Base-by-base conservation (phyloP, 768 basidiomycete species). In the Coprinopsis strossmayeri region DNA sequence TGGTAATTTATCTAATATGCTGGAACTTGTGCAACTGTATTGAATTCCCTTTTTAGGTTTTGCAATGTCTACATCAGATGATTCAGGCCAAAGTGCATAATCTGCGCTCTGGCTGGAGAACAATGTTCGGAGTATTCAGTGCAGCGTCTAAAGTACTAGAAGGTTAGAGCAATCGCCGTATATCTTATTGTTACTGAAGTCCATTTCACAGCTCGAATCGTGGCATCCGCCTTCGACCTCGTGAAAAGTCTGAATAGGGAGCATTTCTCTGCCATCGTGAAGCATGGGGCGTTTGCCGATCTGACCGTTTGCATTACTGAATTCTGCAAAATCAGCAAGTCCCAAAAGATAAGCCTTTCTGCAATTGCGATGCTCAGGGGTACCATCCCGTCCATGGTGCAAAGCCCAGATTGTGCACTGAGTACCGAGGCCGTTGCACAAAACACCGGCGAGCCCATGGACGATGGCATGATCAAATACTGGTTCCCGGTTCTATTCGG, bases 41-140 rank as follows among this genome's bases (percentile, higher is more conserved):
- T 26, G 48, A 35, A 34, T 1, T 21, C 21, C 42, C 24, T 42
- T 21, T 21, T 3, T 18, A 95, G 92, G 92, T 97, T 21, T 66
- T 99, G 41, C 94, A 97, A 78, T 99, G 96, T 61, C 74, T 99
- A 40, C 91, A 97, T 61, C 96, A 98, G 69, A 98, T 98, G 96
- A 83, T 98, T 47, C 94, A 96, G 69, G 90, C 92, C 15, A 80
- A 91, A 30, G 91, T 89, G 15, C 82, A 89, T 57, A 98, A 98
- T 61, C 79, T 99, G 73, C 84, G 96, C 26, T 98, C 96, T 0
- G 96, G 96, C 24, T 99, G 96, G 96, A 76, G 93, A 52, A 99
- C 96, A 1, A 97, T 99, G 91, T 98, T 99, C 65, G 90, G 91
- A 20, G 96, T 98, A 12, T 98, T 98, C 62, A 89, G 94, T 27